Conservation (phyloP, 73 alveolate genomes). For the Diophrys appendiculata region DNA sequence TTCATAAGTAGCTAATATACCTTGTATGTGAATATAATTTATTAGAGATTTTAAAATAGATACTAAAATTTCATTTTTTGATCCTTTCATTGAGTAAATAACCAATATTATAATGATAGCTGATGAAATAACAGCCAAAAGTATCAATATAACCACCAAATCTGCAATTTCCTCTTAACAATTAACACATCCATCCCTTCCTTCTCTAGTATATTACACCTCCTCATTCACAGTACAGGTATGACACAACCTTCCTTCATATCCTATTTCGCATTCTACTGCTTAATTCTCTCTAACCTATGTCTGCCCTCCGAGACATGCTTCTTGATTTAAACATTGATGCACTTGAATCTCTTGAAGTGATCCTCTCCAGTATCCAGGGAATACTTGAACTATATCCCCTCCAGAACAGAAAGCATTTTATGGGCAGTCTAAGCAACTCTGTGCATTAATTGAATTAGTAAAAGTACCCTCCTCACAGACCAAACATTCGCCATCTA, state of each 20-base stretch:
- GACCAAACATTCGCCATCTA: too few relatives aligned
- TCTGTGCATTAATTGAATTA: too few relatives aligned
- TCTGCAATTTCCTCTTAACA: too few relatives aligned
- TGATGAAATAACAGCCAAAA: too few relatives aligned
- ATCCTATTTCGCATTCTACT: slow-evolving; percentile 8
- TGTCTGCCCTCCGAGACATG: slow-evolving; percentile 40
- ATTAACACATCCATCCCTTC: neutral
- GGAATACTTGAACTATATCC: neutral
- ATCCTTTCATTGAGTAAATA: too few relatives aligned
- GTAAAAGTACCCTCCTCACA: too few relatives aligned
- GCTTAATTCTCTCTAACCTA: neutral
- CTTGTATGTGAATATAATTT: too few relatives aligned
- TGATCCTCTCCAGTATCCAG: slow-evolving; percentile 23
- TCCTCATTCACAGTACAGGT: neutral
- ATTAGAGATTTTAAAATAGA: too few relatives aligned
- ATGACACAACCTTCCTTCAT: slow-evolving; percentile 9
- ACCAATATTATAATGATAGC: too few relatives aligned
- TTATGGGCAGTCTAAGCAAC: neutral
- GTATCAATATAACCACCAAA: too few relatives aligned
- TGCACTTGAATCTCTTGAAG: neutral
- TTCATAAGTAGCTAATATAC: too few relatives aligned
- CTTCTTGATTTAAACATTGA: slow-evolving; percentile 2
- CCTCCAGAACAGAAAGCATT: slow-evolving; percentile 15
- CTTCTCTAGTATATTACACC: neutral
- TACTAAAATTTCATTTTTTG: too few relatives aligned